These are phyloP conservation scores for Stephanodiscus triporus DNA, from an alignment of 108 stramenopile genomes.

Conservation along the genomic window DNA sequence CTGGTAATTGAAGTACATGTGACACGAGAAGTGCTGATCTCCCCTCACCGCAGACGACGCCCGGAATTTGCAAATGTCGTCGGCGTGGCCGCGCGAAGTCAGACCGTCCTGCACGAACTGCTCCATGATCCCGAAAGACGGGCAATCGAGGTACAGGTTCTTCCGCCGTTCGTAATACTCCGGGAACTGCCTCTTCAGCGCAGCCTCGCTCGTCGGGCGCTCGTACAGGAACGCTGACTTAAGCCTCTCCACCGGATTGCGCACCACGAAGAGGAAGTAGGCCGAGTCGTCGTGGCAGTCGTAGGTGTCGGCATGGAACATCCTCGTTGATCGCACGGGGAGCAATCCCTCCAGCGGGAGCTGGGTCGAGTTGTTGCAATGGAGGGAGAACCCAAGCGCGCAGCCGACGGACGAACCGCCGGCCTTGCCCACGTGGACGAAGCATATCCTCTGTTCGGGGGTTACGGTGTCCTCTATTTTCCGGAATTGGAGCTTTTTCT, in stretches of 20 bases:
- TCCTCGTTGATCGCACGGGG: constrained; percentile 17
- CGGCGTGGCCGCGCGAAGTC: constrained; percentile 15
- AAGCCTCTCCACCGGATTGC: constrained; percentile 26
- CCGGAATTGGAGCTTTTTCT: constrained; percentile 10
- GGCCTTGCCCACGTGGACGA: constrained; percentile 41
- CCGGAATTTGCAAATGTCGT: constrained; percentile 23
- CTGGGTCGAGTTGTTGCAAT: constrained; percentile 14
- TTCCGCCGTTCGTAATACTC: constrained; percentile 16
- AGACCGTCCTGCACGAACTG: constrained; percentile 30
- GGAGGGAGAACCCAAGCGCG: constrained; percentile 7
- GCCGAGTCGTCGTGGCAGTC: constrained; percentile 38
- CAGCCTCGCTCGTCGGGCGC: constrained; percentile 19
- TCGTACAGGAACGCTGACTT: constrained; percentile 33
- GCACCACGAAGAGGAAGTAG: constrained; percentile 33
- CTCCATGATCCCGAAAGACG: constrained; percentile 32
- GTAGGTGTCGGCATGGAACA: constrained; percentile 36
- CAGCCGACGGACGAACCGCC: constrained; percentile 36
- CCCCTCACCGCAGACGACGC: constrained; percentile 24
- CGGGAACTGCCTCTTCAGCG: constrained; percentile 18
- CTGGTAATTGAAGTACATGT: constrained; percentile 47
- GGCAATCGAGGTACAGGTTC: constrained; percentile 34
- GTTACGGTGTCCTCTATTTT: constrained; percentile 19
- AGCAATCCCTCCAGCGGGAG: constrained; percentile 12
- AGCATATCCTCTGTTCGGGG: constrained; percentile 24
- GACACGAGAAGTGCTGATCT: constrained; percentile 20